phyloP scores from a whole-genome alignment of 371 early-diverging fungal species.

The Zancudomyces culisetae region DNA sequence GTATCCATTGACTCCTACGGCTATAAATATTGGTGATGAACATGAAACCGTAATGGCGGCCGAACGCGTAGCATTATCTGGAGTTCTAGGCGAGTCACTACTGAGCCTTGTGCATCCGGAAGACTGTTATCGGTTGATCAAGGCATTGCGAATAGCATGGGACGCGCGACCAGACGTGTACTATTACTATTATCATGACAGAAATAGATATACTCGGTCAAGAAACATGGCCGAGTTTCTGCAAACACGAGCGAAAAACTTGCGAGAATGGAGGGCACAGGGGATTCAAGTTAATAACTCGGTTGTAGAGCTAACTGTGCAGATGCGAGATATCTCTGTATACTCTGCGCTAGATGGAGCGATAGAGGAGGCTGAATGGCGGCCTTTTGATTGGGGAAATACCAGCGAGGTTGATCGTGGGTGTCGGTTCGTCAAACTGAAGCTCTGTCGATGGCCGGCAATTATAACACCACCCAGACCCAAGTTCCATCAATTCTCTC shows the following conservation, averaged over 20 bases:
- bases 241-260: slow-evolving; percentile 1
- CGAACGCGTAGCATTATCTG: slow-evolving; percentile 13
- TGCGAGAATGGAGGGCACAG: slow-evolving; percentile 7
- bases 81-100: slow-evolving; percentile 19
- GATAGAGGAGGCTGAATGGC: background rate
- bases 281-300: slow-evolving; percentile 22
- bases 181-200: slow-evolving; percentile 18
- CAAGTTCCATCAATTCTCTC: background rate
- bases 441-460: slow-evolving; percentile 22
- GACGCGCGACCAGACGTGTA: slow-evolving; percentile 22
- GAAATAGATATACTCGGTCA: slow-evolving; percentile 17
- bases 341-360: background rate
- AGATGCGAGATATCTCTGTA: slow-evolving; percentile 13
- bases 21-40: slow-evolving; percentile 3
- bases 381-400: slow-evolving; percentile 12
- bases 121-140: slow-evolving; percentile 17
- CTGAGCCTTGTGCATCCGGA: slow-evolving; percentile 22
- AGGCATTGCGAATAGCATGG: slow-evolving; percentile 23
- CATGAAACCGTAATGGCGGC: slow-evolving; percentile 1
- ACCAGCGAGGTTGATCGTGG: slow-evolving; percentile 12
- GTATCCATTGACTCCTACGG: slow-evolving; percentile 13
- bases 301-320: slow-evolving; percentile 21
- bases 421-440: slow-evolving; percentile 19
- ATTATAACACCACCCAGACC: slow-evolving; percentile 12
- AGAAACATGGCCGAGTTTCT: background rate